Evolutionary conservation across 2,329 filamentous ascomycete genomes (phyloP), one percentile per base, ranked within the genome.

Genomic region (Fusarium albidum): DNA sequence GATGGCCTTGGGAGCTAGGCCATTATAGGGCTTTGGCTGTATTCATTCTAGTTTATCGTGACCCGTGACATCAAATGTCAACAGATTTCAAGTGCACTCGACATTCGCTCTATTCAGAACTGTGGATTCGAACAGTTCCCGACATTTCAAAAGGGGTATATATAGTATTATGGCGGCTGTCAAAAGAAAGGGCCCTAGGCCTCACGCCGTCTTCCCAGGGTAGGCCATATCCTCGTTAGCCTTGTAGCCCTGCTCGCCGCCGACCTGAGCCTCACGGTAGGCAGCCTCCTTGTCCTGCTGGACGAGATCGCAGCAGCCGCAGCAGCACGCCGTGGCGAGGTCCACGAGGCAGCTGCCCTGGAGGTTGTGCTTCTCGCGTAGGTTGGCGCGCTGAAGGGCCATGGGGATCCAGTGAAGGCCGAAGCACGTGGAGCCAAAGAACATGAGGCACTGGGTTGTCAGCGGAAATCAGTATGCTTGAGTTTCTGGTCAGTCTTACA

Each of bases 261-360:
- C 32, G 10, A 29, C 25, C 31, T 65, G 58, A 12, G 61, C 46
- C 61, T 75, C 75, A 12, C 71, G 74, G 52, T 73, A 61, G 42
- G 68, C 69, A 3, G 72, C 71, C 69, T 81, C 78, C 74, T 80
- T 81, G 32, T 80, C 78, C 55, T 73, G 65, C 74, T 81, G 78
- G 44, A 77, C 70, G 18, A 80, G 64, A 38, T 71, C 68, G 67
- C 78, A 81, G 68, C 74, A 72, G 17, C 68, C 70, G 59, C 77
- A 80, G 71, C 77, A 80, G 71, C 72, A 79, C 3, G 77, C 69
- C 4, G 69, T 65, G 29, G 70, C 71, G 27, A 80, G 63, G 44
- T 81, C 78, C 28, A 69, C 66, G 2, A 77, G 55, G 55, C 75
- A 79, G 65, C 64, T 75, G 18, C 78, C 78, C 64, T 76, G 61